Percentiles rank a stretch among this genome's conserved stretches.
These are phyloP conservation scores for Colletotrichum lupini DNA, from an alignment of 2,329 filamentous ascomycete genomes.

Conservation along the genomic window DNA sequence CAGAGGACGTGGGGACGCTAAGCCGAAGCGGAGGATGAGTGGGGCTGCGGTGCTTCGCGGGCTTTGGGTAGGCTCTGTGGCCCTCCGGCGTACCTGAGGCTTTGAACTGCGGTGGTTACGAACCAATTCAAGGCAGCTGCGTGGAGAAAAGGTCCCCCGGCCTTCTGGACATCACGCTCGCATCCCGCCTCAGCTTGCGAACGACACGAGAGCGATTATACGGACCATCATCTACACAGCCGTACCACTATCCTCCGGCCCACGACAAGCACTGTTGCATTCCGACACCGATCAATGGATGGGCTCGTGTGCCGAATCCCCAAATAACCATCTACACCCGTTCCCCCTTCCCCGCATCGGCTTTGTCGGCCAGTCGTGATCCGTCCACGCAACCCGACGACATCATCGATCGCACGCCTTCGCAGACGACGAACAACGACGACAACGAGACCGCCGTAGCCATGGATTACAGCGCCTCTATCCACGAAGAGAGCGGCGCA, in stretches of 20 bases:
- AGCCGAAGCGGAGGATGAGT: too few relatives aligned
- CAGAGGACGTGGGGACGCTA: not conserved
- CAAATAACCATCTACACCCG: constrained; percentile 15
- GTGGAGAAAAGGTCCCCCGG: constrained; percentile 31
- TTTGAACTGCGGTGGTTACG: constrained; percentile 17
- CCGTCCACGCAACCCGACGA: constrained; percentile 24
- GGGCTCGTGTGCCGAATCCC: constrained; percentile 17
- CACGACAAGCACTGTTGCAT: not conserved
- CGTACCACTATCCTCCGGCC: not conserved
- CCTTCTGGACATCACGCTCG: constrained; percentile 24
- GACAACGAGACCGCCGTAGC: not conserved
- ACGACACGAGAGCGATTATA: constrained; percentile 3
- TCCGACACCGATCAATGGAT: constrained; percentile 29
- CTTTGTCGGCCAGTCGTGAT: constrained; percentile 33
- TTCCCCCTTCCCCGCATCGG: constrained; percentile 34
- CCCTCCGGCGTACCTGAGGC: constrained; percentile 19
- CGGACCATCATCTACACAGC: not conserved
- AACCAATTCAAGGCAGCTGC: constrained; percentile 35
- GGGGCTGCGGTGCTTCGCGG: not conserved
- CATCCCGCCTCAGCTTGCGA: constrained; percentile 9
- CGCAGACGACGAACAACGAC: not conserved
- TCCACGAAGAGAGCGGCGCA: constrained; percentile 64
- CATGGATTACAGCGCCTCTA: constrained; percentile 70
- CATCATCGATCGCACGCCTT: constrained; percentile 2
- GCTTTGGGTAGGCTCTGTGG: not conserved